Percentiles rank a stretch among this genome's conserved stretches.
phyloP scores from a whole-genome alignment of 2,329 filamentous ascomycete species.

The Ophiosphaerella narmari region DNA sequence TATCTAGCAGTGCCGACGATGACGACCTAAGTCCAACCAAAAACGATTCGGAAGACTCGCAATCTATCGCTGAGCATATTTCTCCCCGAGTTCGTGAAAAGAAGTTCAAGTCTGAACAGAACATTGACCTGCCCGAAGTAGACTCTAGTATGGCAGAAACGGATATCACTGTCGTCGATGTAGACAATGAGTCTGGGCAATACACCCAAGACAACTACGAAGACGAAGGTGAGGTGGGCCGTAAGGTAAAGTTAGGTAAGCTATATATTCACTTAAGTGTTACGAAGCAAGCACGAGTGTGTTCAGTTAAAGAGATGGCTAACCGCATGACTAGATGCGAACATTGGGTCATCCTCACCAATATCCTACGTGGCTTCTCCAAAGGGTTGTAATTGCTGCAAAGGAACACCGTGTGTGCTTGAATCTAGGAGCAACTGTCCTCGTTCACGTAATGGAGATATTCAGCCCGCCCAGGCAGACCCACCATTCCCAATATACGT shows the following conservation, averaged over 20 bases:
- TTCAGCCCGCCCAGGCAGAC: conserved; percentile 11
- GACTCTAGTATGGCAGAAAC: no score
- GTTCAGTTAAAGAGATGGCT: not conserved
- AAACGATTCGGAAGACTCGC: no score
- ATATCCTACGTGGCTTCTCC: not conserved
- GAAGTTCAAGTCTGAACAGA: no score
- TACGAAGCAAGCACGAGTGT: no score
- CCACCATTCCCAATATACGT: conserved; percentile 20
- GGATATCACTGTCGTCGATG: no score
- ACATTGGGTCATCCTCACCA: not conserved
- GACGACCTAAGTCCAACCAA: not conserved
- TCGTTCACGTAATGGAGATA: conserved; percentile 7
- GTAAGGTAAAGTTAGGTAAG: not conserved
- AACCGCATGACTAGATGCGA: not conserved
- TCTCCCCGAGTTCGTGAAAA: no score
- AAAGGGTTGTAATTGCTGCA: not conserved
- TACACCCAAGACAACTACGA: no score
- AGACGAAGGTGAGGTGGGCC: no score
- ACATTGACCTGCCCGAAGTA: no score
- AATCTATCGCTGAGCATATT: no score
- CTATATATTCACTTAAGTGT: not conserved
- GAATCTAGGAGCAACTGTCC: conserved; percentile 5
- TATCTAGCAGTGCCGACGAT: conserved; percentile 10
- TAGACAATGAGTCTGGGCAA: no score
- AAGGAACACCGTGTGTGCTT: conserved; percentile 7